phyloP scores from a whole-genome alignment of 2,329 filamentous ascomycete genomes.

The Paecilomyces formosus region DNA sequence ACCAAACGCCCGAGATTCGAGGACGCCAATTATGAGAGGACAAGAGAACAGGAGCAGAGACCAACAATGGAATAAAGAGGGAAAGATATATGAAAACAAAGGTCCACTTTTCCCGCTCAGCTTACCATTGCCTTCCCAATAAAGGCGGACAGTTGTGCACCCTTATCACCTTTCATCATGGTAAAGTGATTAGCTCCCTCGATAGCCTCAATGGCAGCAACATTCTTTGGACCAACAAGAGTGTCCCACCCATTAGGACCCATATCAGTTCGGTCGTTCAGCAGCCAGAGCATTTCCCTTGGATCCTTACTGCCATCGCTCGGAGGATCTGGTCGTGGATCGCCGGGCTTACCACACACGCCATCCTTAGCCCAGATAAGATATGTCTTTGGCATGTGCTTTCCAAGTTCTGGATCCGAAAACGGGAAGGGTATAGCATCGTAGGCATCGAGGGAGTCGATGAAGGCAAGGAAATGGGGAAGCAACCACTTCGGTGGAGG shows the following conservation, averaged over 20 bases:
- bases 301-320: constrained; percentile 35
- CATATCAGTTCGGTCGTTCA: constrained; percentile 42
- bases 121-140: constrained; percentile 5
- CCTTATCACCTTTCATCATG: constrained; percentile 10
- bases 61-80: not conserved
- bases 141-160: constrained; percentile 4
- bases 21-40: not conserved
- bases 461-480: constrained; percentile 45
- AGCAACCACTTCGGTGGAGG: constrained; percentile 43
- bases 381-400: constrained; percentile 34
- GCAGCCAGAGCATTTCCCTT: constrained; percentile 42
- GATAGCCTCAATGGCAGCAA: constrained; percentile 24
- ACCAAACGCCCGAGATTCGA: not conserved
- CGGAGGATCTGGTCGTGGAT: constrained; percentile 32
- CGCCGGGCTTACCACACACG: constrained; percentile 36
- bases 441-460: constrained; percentile 42
- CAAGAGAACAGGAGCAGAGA: not conserved
- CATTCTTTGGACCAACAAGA: constrained; percentile 32
- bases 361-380: constrained; percentile 44
- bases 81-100: not conserved
- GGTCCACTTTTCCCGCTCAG: not conserved
- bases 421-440: constrained; percentile 25
- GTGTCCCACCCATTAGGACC: constrained; percentile 42
- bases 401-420: constrained; percentile 17
- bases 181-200: constrained; percentile 30